Conservation (phyloP, 192 early-diverging fungal genomes). For the Coemansia sp. region DNA sequence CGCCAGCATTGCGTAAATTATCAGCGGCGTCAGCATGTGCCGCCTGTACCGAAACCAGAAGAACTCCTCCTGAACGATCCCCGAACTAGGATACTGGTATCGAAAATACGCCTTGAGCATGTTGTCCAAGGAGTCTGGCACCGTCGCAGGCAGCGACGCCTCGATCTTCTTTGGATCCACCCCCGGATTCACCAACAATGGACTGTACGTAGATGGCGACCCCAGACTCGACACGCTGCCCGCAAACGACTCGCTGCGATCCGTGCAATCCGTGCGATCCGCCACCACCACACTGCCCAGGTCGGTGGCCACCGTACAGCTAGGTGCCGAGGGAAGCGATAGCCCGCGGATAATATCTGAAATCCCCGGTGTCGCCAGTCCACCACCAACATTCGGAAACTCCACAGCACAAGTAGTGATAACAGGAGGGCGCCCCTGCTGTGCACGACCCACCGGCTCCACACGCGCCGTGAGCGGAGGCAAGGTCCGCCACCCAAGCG, state of each 20-base stretch:
- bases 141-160: conserved; percentile 26
- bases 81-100: conserved; percentile 52
- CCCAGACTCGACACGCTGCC: conserved; percentile 34
- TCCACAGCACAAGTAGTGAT: background rate
- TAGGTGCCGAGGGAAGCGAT: conserved; percentile 10
- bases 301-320: background rate
- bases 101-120: conserved; percentile 53
- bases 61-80: conserved; percentile 47
- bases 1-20: conserved; percentile 50
- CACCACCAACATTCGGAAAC: background rate
- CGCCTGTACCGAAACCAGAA: conserved; percentile 51
- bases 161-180: conserved; percentile 40
- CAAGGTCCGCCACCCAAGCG: conserved; percentile 23
- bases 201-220: conserved; percentile 35
- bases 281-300: background rate
- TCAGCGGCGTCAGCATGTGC: conserved; percentile 53
- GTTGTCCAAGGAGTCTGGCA: conserved; percentile 45
- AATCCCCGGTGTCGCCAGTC: conserved; percentile 9
- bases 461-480: conserved; percentile 3
- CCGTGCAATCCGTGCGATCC: conserved; percentile 22
- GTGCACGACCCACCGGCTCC: background rate
- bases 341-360: conserved; percentile 8
- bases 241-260: conserved; percentile 30
- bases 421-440: background rate
- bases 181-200: conserved; percentile 18